These are phyloP conservation scores for Hortiboletus flavorubellus DNA, from an alignment of 768 basidiomycete species.

Conservation along the genomic window DNA sequence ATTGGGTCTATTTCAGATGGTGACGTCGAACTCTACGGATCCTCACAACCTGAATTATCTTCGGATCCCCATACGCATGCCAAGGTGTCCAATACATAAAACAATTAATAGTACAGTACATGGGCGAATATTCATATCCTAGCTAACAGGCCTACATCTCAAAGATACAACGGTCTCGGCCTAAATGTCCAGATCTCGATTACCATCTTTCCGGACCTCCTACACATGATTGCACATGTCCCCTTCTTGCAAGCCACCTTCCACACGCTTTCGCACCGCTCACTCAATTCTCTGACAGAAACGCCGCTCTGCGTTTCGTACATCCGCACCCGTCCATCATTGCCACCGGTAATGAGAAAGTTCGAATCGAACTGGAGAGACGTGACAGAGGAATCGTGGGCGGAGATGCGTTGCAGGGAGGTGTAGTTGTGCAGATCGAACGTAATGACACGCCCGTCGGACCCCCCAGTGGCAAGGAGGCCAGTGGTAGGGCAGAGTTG, in stretches of 20 bases:
- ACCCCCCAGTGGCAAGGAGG: slow-evolving; percentile 77
- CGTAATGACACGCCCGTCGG: slow-evolving; percentile 82
- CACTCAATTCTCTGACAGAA: slow-evolving; percentile 73
- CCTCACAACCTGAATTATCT: too few species aligned
- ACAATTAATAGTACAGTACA: slow-evolving; percentile 8
- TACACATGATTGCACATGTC: slow-evolving; percentile 77
- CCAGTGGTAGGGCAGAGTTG: slow-evolving; percentile 59
- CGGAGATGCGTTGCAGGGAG: slow-evolving; percentile 65
- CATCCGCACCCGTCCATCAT: slow-evolving; percentile 78
- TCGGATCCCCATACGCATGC: too few species aligned
- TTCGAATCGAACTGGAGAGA: slow-evolving; percentile 82
- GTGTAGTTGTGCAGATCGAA: slow-evolving; percentile 51
- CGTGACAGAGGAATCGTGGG: slow-evolving; percentile 87
- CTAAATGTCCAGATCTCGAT: slow-evolving; percentile 84
- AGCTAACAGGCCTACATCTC: slow-evolving; percentile 7
- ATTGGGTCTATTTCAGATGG: background rate
- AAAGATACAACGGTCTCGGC: slow-evolving; percentile 31
- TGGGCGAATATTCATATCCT: background rate
- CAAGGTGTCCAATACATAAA: background rate
- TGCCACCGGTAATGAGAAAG: slow-evolving; percentile 81
- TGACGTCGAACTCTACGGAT: too few species aligned
- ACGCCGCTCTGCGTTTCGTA: slow-evolving; percentile 63
- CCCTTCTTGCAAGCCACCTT: slow-evolving; percentile 73
- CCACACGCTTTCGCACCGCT: slow-evolving; percentile 83
- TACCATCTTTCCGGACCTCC: slow-evolving; percentile 74